Evolutionary conservation across 371 early-diverging fungal species (phyloP), one percentile per base, ranked within the genome.

Genomic region (Actinomortierella ambigua): DNA sequence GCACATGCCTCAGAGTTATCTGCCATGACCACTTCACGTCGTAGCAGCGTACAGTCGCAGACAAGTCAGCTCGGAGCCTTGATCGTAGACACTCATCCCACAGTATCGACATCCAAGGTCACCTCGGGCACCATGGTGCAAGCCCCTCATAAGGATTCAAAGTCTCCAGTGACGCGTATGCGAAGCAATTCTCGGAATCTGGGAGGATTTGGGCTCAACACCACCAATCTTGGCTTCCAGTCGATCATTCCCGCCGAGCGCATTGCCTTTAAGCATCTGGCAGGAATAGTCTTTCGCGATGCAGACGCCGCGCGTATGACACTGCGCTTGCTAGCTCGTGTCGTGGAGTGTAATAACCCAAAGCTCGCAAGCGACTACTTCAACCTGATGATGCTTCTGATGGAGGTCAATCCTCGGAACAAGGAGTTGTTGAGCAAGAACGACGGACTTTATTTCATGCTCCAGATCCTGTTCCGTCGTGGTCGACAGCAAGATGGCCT

Each of bases 341-440:
- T 78, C 29, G 59, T 73, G 28, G 75, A 62, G 17, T 61, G 73
- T 28, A 66, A 68, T 39, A 70, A 76, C 50, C 77, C 77, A 1
- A 69, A 69, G 29, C 59, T 76, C 28, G 68, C 71, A 14, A 64
- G 62, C 4, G 71, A 78, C 34, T 76, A 73, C 46, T 78, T 78
- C 59, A 76, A 78, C 29, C 44, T 78, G 24, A 27, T 78, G 15
- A 71, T 76, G 79, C 24, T 69, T 49, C 62, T 78, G n/a, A 73
- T 78, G 77, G 75, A 76, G 44, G 73, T 78, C 48, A 76, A 77
- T n/a, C 79, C 79, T 15, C 55, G 69, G 27, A 78, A 78, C 64
- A 75, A 78, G 59, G 77, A 78, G 40, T 61, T 78, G 3, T 50
- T 78, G 7, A 65, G 76, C 23, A 62, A 50, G 11, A 69, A 76